Evolutionary conservation across 2,329 filamentous ascomycete species (phyloP).

Genomic region (Aspergillus candidus): DNA sequence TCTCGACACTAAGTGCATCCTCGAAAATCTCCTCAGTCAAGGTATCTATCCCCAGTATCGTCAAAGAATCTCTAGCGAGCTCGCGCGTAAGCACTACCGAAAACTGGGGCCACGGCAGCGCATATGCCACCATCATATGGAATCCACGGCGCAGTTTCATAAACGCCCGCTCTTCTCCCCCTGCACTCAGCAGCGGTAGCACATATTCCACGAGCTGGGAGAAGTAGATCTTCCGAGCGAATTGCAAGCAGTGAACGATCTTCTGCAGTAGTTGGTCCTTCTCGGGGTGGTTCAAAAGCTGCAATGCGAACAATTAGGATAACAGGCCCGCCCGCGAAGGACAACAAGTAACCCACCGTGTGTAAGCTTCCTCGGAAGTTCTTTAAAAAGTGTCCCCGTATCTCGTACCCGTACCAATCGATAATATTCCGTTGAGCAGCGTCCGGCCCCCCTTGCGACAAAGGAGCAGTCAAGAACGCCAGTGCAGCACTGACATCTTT

Average conservation of each 20-base stretch:
- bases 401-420: conserved; percentile 41
- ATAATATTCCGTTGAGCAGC: conserved; percentile 27
- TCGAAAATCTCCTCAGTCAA: conserved; percentile 18
- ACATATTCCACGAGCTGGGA: conserved; percentile 31
- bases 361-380: conserved; percentile 31
- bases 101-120: conserved; percentile 37
- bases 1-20: conserved; percentile 18
- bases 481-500: conserved; percentile 30
- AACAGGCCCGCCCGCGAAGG: background rate
- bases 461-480: conserved; percentile 22
- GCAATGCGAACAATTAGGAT: background rate
- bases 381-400: conserved; percentile 37
- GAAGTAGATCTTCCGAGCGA: conserved; percentile 35
- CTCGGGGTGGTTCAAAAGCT: conserved; percentile 22
- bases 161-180: conserved; percentile 25
- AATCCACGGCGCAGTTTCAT: conserved; percentile 39
- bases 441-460: conserved; percentile 14
- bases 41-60: conserved; percentile 37
- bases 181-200: conserved; percentile 21
- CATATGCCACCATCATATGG: conserved; percentile 45
- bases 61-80: conserved; percentile 39
- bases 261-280: conserved; percentile 23
- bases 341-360: conserved; percentile 21
- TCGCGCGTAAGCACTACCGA: conserved; percentile 41
- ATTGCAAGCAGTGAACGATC: conserved; percentile 30